These are phyloP conservation scores for Dactylellina leptospora DNA, from an alignment of 2,329 filamentous ascomycete genomes.

Conservation along the genomic window DNA sequence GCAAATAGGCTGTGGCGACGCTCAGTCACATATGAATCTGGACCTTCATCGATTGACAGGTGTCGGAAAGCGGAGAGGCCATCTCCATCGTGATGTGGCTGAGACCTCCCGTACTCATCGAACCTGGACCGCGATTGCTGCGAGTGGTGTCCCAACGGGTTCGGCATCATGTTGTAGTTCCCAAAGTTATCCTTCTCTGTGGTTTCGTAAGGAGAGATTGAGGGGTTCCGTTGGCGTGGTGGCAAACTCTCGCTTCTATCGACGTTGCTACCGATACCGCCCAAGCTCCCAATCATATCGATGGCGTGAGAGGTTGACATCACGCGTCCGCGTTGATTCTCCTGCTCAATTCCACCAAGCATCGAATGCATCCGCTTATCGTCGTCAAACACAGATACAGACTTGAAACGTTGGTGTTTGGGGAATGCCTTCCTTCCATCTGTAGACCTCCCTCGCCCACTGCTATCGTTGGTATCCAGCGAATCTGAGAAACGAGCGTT, in stretches of 20 bases:
- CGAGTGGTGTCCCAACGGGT: slow-evolving; percentile 39
- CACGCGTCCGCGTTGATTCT: slow-evolving; percentile 55
- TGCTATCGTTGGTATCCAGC: slow-evolving; percentile 41
- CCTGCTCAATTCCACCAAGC: slow-evolving; percentile 54
- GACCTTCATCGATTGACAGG: slow-evolving; percentile 55
- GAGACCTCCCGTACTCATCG: slow-evolving; percentile 38
- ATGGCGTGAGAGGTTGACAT: slow-evolving; percentile 56
- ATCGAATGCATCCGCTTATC: slow-evolving; percentile 54
- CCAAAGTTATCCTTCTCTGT: too few species aligned
- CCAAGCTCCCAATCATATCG: slow-evolving; percentile 49
- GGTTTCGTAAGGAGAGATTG: slow-evolving; percentile 52
- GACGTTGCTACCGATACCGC: slow-evolving; percentile 48
- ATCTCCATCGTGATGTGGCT: slow-evolving; percentile 38
- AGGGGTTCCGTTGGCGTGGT: slow-evolving; percentile 56
- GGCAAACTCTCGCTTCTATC: slow-evolving; percentile 57
- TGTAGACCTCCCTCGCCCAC: slow-evolving; percentile 41
- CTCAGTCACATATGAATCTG: slow-evolving; percentile 42
- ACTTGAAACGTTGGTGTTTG: slow-evolving; percentile 51
- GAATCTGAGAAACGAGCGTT: slow-evolving; percentile 47
- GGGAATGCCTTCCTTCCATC: slow-evolving; percentile 46
- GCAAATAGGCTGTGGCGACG: slow-evolving; percentile 48
- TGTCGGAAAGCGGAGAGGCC: slow-evolving; percentile 52
- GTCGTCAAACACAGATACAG: slow-evolving; percentile 52
- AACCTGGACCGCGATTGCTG: slow-evolving; percentile 48
- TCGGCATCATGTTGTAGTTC: slow-evolving; percentile 49